Percentiles rank a stretch among this genome's conserved stretches.
Evolutionary conservation across 1,284 basidiomycete species (phyloP).

Genomic region (Leucoagaricus sp.): DNA sequence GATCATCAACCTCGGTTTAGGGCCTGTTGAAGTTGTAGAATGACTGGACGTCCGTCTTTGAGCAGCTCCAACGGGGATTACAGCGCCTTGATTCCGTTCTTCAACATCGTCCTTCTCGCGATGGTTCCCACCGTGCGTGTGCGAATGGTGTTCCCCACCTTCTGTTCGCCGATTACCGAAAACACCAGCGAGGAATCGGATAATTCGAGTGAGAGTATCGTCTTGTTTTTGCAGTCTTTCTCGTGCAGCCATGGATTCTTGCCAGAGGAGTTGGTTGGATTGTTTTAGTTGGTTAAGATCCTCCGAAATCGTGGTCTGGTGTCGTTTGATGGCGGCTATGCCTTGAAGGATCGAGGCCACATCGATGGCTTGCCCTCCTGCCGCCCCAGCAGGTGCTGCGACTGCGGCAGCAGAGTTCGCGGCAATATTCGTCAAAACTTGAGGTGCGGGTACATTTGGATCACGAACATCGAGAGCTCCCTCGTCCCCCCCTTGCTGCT

Average conservation of each 20-base stretch:
- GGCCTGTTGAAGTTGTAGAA: background rate
- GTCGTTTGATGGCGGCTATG: slow-evolving; percentile 87
- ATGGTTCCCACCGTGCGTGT: background rate
- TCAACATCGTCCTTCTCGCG: background rate
- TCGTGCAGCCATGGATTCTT: slow-evolving; percentile 82
- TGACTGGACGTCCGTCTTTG: background rate
- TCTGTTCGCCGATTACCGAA: slow-evolving; percentile 60
- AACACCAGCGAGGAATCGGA: slow-evolving; percentile 92
- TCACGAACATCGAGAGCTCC: slow-evolving; percentile 32
- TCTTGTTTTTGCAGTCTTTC: slow-evolving; percentile 89
- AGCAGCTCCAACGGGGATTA: background rate
- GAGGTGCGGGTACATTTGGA: slow-evolving; percentile 10
- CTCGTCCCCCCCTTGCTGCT: slow-evolving; percentile 28
- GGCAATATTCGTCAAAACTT: too few relatives aligned
- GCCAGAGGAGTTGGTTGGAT: slow-evolving; percentile 91
- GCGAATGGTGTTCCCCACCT: too few relatives aligned
- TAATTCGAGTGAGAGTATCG: slow-evolving; percentile 95
- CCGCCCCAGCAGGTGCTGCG: slow-evolving; percentile 27
- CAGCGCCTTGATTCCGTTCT: background rate
- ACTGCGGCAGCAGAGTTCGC: background rate
- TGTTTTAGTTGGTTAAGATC: slow-evolving; percentile 89
- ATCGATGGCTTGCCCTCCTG: slow-evolving; percentile 60
- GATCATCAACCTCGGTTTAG: slow-evolving; percentile 57
- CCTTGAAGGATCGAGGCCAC: slow-evolving; percentile 79
- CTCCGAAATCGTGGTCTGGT: slow-evolving; percentile 87